Base-by-base conservation (phyloP, 129 eudicot genomes). In the Saposhnikovia divaricata region DNA sequence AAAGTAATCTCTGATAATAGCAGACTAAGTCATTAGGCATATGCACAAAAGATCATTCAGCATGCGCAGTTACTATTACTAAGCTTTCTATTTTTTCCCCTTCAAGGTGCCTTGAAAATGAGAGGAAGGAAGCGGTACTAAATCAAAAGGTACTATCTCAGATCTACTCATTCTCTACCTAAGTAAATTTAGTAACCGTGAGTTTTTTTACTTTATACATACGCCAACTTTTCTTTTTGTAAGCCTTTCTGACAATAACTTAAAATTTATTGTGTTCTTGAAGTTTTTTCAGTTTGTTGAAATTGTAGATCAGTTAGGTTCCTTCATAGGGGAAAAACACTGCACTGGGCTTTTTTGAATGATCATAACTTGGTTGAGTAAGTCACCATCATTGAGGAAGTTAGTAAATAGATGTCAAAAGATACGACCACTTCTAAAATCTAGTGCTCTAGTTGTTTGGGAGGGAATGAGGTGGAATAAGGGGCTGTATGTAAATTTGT, bases 51-150 rank as follows among this genome's bases (percentile, higher is more conserved):
- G 28, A 23, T 59, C 25, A 59, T 51, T 10, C 10, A 28, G 72
- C 40, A 28, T 27, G 38, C 13, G 16, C 28, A 43, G 47, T 40
- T 19, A 39, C 6, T 80, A 59, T 53, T 45, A 59, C 53, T 82
- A 40, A 68, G 65, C n/a, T 19, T 53, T 43, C 50, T 5, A 31
- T 59, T 27, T 28, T 28, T 44, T 80, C 48, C 27, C 80, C 47
- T 81, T 84, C 77, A 82, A 94, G 96, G 78, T 94, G 92, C 89
- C 45, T 84, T 83, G 90, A 85, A 42, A 77, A 45, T 53, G 88
- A 87, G 84, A 86, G 80, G 85, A 75, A 79, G 25, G 90, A 82
- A 77, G 82, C 85, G 75, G 89, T 87, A 77, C 88, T 90, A n/a
- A 83, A 81, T 50, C 65, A 48, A 4, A 94, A 87, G 98, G 98